Evolutionary conservation across 306 rosid species (phyloP).

Genomic region (Medicago truncatula): MtrunA17r5.0-ANR NC_053047.1:33831501-33832000

Average conservation of each 20-base stretch:
- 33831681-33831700: slow-evolving; percentile 81
- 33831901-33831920: slow-evolving; percentile 6
- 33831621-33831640: slow-evolving; percentile 29
- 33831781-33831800: slow-evolving; percentile 47
- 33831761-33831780: slow-evolving; percentile 39
- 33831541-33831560: too few species aligned
- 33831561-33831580: neutral
- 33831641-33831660: slow-evolving; percentile 83
- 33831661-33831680: slow-evolving; percentile 74
- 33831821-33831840: slow-evolving; percentile 20
- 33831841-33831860: slow-evolving; percentile 22
- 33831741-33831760: slow-evolving; percentile 52
- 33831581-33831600: neutral
- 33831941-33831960: slow-evolving; percentile 13
- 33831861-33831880: slow-evolving; percentile 13
- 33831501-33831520: too few species aligned
- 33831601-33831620: neutral
- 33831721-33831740: slow-evolving; percentile 76
- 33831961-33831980: slow-evolving; percentile 16
- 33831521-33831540: neutral
- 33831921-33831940: neutral
- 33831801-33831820: slow-evolving; percentile 39
- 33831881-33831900: slow-evolving; percentile 1
- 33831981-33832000: slow-evolving; percentile 6
- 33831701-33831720: slow-evolving; percentile 74